Base-by-base conservation (phyloP, 225 moss, liverwort and hornwort species). In the Thuidium tamariscinum region DNA sequence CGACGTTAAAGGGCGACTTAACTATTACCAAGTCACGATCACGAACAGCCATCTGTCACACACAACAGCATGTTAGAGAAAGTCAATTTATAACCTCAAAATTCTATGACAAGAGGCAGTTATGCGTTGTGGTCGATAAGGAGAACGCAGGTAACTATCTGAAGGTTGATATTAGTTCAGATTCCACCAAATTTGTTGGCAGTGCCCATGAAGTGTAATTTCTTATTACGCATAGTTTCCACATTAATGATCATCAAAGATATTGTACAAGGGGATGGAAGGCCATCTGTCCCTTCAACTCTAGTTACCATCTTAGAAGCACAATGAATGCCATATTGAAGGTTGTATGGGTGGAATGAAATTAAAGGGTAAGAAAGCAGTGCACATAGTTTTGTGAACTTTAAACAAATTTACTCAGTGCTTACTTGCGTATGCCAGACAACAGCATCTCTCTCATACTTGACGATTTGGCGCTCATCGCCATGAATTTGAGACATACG, bases 361-460 rank as follows among this genome's bases (percentile, higher is more conserved):
- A 57, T 17, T 13, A 57, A 16, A 12, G 39, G 34, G 42, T 11
- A 59, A 42, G 44, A 80, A 41, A 61, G 39, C 25, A 63, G 21
- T 84, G n/a, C n/a, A 39, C 37, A 70, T 15, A 62, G 37, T 49
- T 74, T 84, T 37, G 27, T 29, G 62, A 75, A 48, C 7, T 49
- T 51, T 20, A 20, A 60, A 8, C 14, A 73, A 26, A 60, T 56
- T 55, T 15, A 48, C 27, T 62, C 59, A 16, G 32, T 69, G 49
- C 82, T 90, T 80, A 96, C 97, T 94, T 95, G 94, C 20, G 95
- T 95, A 59, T 96, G 96, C 95, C 93, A 94, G 15, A 92, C 83
- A 90, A 95, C 90, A 59, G 97, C 91, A 71, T 95, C 91, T 88
- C 94, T 87, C 84, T 96, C 96, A 83, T 92, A 89, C 84, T 97